Percentiles rank a stretch among this genome's conserved stretches.
Conservation (phyloP, 306 rosid species). For the Carpinus viminea region DNA sequence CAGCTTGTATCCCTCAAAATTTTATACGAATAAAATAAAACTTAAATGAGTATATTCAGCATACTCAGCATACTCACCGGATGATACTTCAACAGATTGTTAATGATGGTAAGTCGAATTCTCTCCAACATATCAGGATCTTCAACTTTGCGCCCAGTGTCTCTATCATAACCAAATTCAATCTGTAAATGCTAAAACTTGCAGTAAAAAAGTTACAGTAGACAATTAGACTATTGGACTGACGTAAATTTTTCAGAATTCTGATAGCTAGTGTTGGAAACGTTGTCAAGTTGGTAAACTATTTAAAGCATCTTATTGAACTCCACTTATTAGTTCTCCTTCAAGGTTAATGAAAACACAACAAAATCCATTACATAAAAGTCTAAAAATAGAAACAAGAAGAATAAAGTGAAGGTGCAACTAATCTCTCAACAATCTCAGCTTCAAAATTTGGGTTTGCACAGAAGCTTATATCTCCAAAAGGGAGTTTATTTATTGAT, state of each 20-base stretch:
- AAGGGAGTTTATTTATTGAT: neutral
- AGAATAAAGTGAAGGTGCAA: slow-evolving; percentile 2
- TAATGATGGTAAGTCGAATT: slow-evolving; percentile 90
- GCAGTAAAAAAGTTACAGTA: slow-evolving; percentile 16
- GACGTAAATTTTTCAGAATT: slow-evolving; percentile 9
- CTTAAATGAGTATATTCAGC: slow-evolving; percentile 9
- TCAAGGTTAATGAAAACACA: neutral
- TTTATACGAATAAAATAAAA: slow-evolving; percentile 10
- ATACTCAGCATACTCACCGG: slow-evolving; percentile 70
- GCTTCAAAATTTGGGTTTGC: neutral
- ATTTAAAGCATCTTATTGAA: slow-evolving; percentile 1
- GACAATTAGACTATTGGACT: neutral
- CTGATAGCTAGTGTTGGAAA: slow-evolving; percentile 5
- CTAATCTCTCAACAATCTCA: neutral
- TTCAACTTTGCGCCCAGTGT: slow-evolving; percentile 94
- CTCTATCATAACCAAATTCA: slow-evolving; percentile 52
- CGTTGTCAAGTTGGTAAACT: slow-evolving; percentile 3
- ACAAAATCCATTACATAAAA: neutral
- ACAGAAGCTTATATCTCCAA: neutral
- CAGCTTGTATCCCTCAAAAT: slow-evolving; percentile 20
- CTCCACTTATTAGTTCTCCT: neutral
- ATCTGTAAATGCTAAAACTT: slow-evolving; percentile 26
- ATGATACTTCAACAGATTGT: slow-evolving; percentile 87
- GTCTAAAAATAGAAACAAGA: neutral
- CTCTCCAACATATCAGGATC: slow-evolving; percentile 93